Evolutionary conservation across 2,329 filamentous ascomycete species (phyloP).

Genomic region (Onygenales sp.): DNA sequence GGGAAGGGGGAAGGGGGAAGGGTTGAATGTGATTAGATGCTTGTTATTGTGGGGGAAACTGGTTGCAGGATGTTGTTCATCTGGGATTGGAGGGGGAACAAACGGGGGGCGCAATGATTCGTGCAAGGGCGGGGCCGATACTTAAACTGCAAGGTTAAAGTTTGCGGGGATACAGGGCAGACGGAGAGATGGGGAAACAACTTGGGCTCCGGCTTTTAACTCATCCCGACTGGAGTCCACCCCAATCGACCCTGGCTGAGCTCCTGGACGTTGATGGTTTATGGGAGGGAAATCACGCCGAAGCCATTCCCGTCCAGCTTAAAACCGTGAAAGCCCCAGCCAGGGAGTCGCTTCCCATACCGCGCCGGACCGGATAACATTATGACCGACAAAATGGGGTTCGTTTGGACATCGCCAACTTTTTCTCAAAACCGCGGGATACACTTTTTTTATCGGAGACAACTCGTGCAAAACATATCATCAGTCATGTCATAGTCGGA

Average conservation of each 20-base stretch:
- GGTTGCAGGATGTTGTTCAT: constrained; percentile 1
- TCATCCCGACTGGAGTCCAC: not conserved
- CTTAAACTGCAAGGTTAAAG: not conserved
- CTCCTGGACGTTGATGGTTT: not conserved
- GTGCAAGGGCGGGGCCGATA: not conserved
- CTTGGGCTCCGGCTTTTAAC: not conserved
- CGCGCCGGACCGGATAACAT: constrained; percentile 6
- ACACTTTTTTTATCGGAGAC: not conserved
- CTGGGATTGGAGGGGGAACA: not conserved
- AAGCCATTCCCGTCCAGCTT: not conserved
- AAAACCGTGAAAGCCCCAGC: not conserved
- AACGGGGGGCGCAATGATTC: constrained; percentile 3
- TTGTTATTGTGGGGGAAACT: not conserved
- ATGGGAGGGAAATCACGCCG: not conserved
- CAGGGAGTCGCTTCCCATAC: constrained; percentile 14
- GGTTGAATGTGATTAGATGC: not conserved
- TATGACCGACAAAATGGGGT: not conserved
- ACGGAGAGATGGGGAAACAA: not conserved
- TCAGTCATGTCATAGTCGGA: constrained; percentile 4
- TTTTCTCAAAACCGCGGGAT: not conserved
- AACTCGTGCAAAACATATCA: not conserved
- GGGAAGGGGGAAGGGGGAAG: not conserved
- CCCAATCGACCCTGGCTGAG: not conserved
- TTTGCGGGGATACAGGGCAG: not conserved
- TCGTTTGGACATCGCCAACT: not conserved